Percentiles rank a stretch among this genome's conserved stretches.
phyloP scores from a whole-genome alignment of 805 yeast genomes.

The Middelhovenomyces tepae region DNA sequence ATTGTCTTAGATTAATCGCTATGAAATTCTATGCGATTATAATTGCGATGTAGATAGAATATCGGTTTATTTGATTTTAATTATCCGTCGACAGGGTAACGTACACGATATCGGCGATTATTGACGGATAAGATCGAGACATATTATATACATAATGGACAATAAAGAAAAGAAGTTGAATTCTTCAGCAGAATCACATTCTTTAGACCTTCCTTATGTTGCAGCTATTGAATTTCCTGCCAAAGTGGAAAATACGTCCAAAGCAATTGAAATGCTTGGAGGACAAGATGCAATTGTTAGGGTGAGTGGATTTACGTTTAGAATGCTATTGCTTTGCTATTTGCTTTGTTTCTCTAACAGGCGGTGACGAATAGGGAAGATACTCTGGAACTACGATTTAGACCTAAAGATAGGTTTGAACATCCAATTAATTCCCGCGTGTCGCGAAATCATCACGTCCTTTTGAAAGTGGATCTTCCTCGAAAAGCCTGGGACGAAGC shows the following conservation, averaged over 20 bases:
- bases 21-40: too few relatives aligned
- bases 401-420: constrained; percentile 30
- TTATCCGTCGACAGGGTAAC: too few relatives aligned
- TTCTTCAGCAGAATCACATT: constrained; percentile 45
- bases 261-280: constrained; percentile 41
- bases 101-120: too few relatives aligned
- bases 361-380: constrained; percentile 27
- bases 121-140: too few relatives aligned
- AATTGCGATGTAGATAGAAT: too few relatives aligned
- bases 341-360: constrained; percentile 1
- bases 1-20: too few relatives aligned
- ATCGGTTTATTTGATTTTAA: too few relatives aligned
- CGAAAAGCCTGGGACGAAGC: constrained; percentile 19
- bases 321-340: background rate
- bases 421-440: constrained; percentile 40
- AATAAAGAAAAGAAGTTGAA: too few relatives aligned
- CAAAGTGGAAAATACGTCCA: constrained; percentile 40
- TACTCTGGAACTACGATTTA: constrained; percentile 28
- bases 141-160: too few relatives aligned
- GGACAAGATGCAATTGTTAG: constrained; percentile 35
- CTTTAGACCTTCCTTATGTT: constrained; percentile 65
- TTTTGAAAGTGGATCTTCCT: constrained; percentile 28
- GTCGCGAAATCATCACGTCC: constrained; percentile 21
- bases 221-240: constrained; percentile 75
- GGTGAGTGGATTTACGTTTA: constrained; percentile 17